These are phyloP conservation scores for Chaetomiaceae sp. DNA, from an alignment of 2,329 filamentous ascomycete genomes.

Conservation along the genomic window DNA sequence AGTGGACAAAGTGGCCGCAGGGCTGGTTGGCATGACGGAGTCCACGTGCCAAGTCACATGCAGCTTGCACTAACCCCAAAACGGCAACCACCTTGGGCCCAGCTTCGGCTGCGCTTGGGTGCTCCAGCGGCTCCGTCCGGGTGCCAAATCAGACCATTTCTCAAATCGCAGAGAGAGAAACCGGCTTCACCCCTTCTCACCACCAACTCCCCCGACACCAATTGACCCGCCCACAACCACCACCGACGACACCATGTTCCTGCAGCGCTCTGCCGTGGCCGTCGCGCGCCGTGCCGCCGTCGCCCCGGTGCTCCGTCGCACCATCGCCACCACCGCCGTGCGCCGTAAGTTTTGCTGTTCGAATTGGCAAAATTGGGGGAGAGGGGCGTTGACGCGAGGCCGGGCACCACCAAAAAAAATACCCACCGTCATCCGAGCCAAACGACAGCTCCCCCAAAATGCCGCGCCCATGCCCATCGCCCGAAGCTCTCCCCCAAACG, in stretches of 20 bases:
- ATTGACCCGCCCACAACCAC: slow-evolving; percentile 13
- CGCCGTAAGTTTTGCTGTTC: slow-evolving; percentile 48
- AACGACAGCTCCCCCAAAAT: slow-evolving; percentile 16
- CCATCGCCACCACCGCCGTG: slow-evolving; percentile 55
- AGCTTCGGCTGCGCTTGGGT: slow-evolving; percentile 11
- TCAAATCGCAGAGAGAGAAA: slow-evolving; percentile 11
- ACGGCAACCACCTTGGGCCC: slow-evolving; percentile 17
- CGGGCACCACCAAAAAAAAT: slow-evolving; percentile 3
- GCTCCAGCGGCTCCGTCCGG: background rate
- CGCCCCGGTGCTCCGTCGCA: slow-evolving; percentile 50
- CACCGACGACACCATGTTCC: slow-evolving; percentile 45
- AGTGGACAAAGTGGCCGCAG: too few relatives aligned
- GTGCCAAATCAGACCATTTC: slow-evolving; percentile 24
- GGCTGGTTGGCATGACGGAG: background rate
- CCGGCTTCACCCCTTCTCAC: slow-evolving; percentile 10
- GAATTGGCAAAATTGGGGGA: background rate
- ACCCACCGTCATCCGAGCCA: slow-evolving; percentile 1
- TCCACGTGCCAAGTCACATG: slow-evolving; percentile 20
- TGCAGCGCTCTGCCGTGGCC: slow-evolving; percentile 58
- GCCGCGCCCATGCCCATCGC: slow-evolving; percentile 10
- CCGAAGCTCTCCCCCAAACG: too few relatives aligned
- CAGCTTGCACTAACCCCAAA: slow-evolving; percentile 16
- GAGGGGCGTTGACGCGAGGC: too few relatives aligned
- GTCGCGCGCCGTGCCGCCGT: slow-evolving; percentile 57
- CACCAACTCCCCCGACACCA: slow-evolving; percentile 8